Conservation (phyloP, 2,329 filamentous ascomycete genomes). For the Fusarium goolgardi region DNA sequence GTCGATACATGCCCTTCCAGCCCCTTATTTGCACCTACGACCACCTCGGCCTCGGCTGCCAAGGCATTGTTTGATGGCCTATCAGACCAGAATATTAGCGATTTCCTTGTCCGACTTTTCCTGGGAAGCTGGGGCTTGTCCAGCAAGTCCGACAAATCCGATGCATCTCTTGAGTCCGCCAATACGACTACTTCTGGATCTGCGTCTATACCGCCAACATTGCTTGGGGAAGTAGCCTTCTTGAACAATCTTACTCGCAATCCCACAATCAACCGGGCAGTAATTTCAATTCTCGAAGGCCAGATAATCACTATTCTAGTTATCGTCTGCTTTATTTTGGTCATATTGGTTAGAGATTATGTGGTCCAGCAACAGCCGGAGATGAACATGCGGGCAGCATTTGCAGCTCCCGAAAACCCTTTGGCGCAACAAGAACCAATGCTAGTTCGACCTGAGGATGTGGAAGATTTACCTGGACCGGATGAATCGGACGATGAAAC, state of each 20-base stretch:
- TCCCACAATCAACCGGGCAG: constrained; percentile 77
- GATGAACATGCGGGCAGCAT: constrained; percentile 80
- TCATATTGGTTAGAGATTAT: constrained; percentile 96
- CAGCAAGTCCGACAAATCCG: constrained; percentile 37
- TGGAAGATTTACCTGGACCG: constrained; percentile 38
- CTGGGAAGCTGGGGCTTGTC: constrained; percentile 48
- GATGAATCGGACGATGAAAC: constrained; percentile 51
- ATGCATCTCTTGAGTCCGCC: constrained; percentile 16
- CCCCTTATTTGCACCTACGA: constrained; percentile 50
- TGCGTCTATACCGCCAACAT: constrained; percentile 41
- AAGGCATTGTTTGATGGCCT: constrained; percentile 48
- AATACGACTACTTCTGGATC: constrained; percentile 33
- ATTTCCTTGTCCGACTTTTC: constrained; percentile 50
- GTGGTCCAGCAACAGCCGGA: constrained; percentile 97
- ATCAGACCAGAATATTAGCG: constrained; percentile 49
- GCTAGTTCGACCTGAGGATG: constrained; percentile 42
- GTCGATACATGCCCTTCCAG: constrained; percentile 52
- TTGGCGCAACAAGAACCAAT: constrained; percentile 44
- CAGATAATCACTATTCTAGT: constrained; percentile 93
- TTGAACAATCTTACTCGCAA: constrained; percentile 74
- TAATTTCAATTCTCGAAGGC: constrained; percentile 89
- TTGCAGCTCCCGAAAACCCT: constrained; percentile 60
- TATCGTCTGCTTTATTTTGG: constrained; percentile 93
- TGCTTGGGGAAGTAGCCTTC: constrained; percentile 68
- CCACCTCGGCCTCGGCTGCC: constrained; percentile 49